These are phyloP conservation scores for Omphalotus olearius DNA, from an alignment of 1,284 basidiomycete species.

Conservation along the genomic window DNA sequence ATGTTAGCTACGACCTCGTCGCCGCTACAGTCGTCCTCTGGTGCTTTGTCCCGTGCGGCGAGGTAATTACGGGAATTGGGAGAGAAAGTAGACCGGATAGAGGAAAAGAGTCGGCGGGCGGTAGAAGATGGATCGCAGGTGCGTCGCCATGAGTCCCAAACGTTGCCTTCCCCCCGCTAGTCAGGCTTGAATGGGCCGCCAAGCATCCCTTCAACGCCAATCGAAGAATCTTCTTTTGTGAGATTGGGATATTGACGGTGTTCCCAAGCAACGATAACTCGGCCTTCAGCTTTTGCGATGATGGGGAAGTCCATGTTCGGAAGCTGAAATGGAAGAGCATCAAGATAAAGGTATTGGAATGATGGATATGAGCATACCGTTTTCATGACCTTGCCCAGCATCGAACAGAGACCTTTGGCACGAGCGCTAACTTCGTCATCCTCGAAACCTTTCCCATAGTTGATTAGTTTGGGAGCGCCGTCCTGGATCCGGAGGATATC, in stretches of 20 bases:
- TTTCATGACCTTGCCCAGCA: constrained; percentile 70
- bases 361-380: constrained; percentile 36
- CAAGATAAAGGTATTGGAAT: constrained; percentile 1
- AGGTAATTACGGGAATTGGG: constrained; percentile 27
- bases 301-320: constrained; percentile 91
- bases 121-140: constrained; percentile 79
- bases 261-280: constrained; percentile 88
- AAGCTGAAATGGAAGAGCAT: constrained; percentile 44
- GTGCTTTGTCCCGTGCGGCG: constrained; percentile 1
- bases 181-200: constrained; percentile 74
- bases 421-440: constrained; percentile 73
- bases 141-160: constrained; percentile 91
- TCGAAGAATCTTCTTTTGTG: constrained; percentile 53
- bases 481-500: constrained; percentile 75
- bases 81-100: constrained; percentile 43
- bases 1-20: too few relatives aligned
- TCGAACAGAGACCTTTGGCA: constrained; percentile 69
- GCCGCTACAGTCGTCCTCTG: constrained; percentile 41
- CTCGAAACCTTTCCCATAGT: constrained; percentile 51
- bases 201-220: constrained; percentile 56
- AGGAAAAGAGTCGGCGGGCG: constrained; percentile 79
- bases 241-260: constrained; percentile 66
- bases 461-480: constrained; percentile 61
- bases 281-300: constrained; percentile 89
- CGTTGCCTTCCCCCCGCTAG: constrained; percentile 79